A percentile compares a stretch with the other conserved stretches of the same genome.
phyloP scores from a whole-genome alignment of 2,329 filamentous ascomycete genomes.

The Aspergillus versicolor region DNA sequence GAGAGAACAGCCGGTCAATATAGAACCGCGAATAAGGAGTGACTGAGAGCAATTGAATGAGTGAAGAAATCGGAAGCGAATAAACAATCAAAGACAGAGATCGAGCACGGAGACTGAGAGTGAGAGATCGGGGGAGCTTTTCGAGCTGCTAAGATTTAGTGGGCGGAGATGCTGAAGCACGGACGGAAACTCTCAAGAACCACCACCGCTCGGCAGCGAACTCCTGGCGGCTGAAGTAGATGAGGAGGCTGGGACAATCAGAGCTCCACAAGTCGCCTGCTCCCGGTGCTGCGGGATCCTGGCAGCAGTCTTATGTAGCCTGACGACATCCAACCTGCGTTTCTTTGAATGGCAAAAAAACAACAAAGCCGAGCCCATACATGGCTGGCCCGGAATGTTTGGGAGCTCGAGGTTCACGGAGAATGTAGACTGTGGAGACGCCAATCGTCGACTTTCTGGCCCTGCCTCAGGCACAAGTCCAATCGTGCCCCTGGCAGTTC shows the following conservation, averaged over 20 bases:
- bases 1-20: constrained; percentile 1
- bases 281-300: not conserved
- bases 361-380: not conserved
- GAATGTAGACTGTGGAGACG: constrained; percentile 4
- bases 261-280: not conserved
- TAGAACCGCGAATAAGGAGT: constrained; percentile 12
- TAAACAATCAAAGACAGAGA: constrained; percentile 3
- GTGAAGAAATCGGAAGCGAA: constrained; percentile 2
- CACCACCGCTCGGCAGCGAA: not conserved
- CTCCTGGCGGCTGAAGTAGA: not conserved
- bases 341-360: not conserved
- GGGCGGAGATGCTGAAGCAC: constrained; percentile 6
- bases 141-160: constrained; percentile 9
- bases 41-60: constrained; percentile 8
- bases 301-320: not conserved
- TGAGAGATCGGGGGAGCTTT: constrained; percentile 8
- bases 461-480: not conserved
- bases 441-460: not conserved
- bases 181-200: not conserved
- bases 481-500: not conserved
- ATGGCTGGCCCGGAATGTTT: not conserved
- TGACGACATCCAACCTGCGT: not conserved
- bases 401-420: not conserved
- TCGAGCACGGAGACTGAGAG: constrained; percentile 1
- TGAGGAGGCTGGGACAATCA: not conserved